A percentile compares a stretch with the other conserved stretches of the same genome.
Evolutionary conservation across 768 basidiomycete genomes (phyloP).

Genomic region (Sporobolomyces phaffii): DNA sequence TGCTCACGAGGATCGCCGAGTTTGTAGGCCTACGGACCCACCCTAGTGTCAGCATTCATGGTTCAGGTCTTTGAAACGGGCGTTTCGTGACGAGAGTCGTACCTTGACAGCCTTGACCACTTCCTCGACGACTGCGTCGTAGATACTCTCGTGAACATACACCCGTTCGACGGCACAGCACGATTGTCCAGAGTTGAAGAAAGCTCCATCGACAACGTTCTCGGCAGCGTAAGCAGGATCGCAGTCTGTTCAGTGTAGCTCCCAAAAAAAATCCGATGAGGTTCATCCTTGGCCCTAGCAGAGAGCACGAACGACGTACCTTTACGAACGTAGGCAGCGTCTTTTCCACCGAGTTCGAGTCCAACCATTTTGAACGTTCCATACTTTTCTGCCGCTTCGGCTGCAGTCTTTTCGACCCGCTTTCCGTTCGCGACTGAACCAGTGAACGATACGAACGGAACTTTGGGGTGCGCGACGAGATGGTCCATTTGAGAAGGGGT

Average conservation of each 20-base stretch:
- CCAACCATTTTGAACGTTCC: conserved; percentile 65
- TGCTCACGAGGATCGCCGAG: conserved; percentile 76
- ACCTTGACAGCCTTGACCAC: conserved; percentile 72
- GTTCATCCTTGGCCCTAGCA: too few species aligned
- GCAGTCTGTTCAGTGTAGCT: conserved; percentile 40
- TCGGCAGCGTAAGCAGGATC: conserved; percentile 73
- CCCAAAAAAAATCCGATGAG: too few species aligned
- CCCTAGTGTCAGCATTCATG: not conserved
- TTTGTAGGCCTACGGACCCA: conserved; percentile 75
- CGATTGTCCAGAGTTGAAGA: conserved; percentile 97
- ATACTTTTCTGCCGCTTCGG: conserved; percentile 46
- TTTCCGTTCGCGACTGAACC: conserved; percentile 75
- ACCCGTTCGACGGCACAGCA: conserved; percentile 95
- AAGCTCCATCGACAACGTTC: conserved; percentile 86
- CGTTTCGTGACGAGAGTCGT: not conserved
- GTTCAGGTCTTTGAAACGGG: not conserved
- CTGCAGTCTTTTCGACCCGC: conserved; percentile 66
- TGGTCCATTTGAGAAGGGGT: conserved; percentile 58
- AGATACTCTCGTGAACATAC: conserved; percentile 82
- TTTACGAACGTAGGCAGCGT: conserved; percentile 86
- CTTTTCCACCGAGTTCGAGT: conserved; percentile 76
- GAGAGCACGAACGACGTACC: conserved; percentile 59
- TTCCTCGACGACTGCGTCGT: conserved; percentile 68
- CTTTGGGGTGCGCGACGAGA: conserved; percentile 59
- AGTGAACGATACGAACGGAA: conserved; percentile 85